Evolutionary conservation across 2,329 filamentous ascomycete species (phyloP).

Genomic region (Aspergillus candidus): DNA sequence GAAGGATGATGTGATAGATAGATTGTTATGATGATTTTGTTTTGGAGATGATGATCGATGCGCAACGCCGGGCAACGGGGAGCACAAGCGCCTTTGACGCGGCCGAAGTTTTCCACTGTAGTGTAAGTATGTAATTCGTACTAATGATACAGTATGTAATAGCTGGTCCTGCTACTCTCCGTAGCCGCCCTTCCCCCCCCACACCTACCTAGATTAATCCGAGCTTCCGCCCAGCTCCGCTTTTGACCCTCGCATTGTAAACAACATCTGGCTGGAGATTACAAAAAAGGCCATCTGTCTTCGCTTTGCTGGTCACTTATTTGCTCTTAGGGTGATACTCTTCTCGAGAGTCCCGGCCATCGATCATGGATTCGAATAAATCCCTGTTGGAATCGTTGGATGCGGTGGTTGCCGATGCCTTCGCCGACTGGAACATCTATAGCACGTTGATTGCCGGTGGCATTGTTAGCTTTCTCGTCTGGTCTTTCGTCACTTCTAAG

Average conservation of each 20-base stretch:
- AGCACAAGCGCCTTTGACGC: slow-evolving; percentile 17
- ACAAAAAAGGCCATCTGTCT: too few relatives aligned
- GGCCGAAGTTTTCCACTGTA: slow-evolving; percentile 12
- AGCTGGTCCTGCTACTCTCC: too few relatives aligned
- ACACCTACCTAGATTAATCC: slow-evolving; percentile 9
- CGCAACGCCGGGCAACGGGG: slow-evolving; percentile 10
- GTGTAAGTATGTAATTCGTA: slow-evolving; percentile 1
- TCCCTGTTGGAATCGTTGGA: slow-evolving; percentile 63
- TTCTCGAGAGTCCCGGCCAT: slow-evolving; percentile 7
- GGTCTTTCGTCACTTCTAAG: slow-evolving; percentile 62
- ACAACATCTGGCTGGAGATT: too few relatives aligned
- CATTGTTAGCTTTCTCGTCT: slow-evolving; percentile 62
- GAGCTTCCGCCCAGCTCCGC: not conserved
- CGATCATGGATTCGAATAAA: slow-evolving; percentile 39
- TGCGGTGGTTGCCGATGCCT: slow-evolving; percentile 59
- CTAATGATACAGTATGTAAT: slow-evolving; percentile 2
- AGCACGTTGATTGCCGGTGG: slow-evolving; percentile 65
- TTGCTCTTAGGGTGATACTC: not conserved
- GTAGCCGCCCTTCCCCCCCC: slow-evolving; percentile 10
- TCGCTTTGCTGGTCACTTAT: too few relatives aligned
- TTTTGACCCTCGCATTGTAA: not conserved
- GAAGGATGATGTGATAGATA: slow-evolving; percentile 1
- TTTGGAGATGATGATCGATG: slow-evolving; percentile 8
- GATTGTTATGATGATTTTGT: slow-evolving; percentile 10
- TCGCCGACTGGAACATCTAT: slow-evolving; percentile 76